Conservation (phyloP, 202 grass and related monocot species). For the Panicum hallii region DNA sequence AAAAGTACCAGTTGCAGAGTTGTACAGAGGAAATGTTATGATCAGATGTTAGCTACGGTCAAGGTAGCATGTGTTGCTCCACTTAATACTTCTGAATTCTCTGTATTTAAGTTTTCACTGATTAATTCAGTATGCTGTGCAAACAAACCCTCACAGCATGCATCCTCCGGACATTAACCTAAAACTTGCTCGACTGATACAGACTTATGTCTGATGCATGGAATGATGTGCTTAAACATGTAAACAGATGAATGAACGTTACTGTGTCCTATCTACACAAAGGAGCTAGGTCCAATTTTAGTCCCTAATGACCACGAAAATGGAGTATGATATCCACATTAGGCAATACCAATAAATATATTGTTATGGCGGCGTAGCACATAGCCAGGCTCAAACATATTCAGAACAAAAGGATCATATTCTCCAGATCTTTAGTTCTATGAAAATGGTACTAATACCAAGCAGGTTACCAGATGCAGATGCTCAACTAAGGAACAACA, state of each 20-base stretch:
- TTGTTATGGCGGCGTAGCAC: neutral
- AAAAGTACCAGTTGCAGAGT: constrained; percentile 10
- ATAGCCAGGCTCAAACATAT: constrained; percentile 2
- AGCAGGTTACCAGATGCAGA: neutral
- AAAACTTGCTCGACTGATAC: neutral
- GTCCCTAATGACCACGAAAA: neutral
- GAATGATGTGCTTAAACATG: neutral
- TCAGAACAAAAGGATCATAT: neutral
- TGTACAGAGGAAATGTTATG: constrained; percentile 21
- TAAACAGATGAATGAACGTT: neutral
- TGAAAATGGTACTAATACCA: neutral
- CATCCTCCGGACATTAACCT: neutral
- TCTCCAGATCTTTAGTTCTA: neutral
- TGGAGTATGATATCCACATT: constrained; percentile 3
- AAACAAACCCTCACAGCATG: neutral
- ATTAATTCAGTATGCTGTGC: neutral
- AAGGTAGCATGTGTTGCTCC: constrained; percentile 24
- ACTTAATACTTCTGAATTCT: neutral
- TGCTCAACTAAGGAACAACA: neutral
- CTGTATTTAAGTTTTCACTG: neutral
- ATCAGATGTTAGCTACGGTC: constrained; percentile 21
- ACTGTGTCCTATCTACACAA: neutral
- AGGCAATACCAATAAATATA: constrained; percentile 2
- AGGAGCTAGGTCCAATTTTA: neutral
- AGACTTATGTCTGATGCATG: neutral